phyloP scores from a whole-genome alignment of 108 stramenopile species.

The Skeletonema tropicum region DNA sequence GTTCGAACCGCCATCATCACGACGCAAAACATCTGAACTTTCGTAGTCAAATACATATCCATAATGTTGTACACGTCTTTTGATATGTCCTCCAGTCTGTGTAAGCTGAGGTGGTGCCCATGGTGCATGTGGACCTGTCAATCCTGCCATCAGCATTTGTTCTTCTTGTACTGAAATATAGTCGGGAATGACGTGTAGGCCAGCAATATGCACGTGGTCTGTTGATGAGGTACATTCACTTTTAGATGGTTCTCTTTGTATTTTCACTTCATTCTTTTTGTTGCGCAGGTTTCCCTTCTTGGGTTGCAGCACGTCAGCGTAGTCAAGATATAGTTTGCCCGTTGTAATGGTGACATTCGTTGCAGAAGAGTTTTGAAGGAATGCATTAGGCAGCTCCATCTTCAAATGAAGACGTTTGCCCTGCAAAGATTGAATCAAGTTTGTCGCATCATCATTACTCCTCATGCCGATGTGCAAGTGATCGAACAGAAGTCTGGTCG shows the following conservation, averaged over 20 bases:
- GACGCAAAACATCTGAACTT: conserved; percentile 82
- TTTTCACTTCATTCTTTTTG: conserved; percentile 25
- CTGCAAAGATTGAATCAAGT: conserved; percentile 58
- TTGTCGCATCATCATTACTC: conserved; percentile 61
- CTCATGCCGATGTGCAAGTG: conserved; percentile 49
- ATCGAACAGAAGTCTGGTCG: conserved; percentile 10
- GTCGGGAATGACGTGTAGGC: conserved; percentile 62
- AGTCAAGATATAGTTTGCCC: conserved; percentile 75
- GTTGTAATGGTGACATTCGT: conserved; percentile 31
- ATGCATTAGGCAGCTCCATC: conserved; percentile 20
- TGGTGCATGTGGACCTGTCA: conserved; percentile 84
- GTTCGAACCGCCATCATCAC: conserved; percentile 32
- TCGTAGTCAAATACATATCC: conserved; percentile 94
- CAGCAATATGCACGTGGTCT: conserved; percentile 63
- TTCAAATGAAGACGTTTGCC: conserved; percentile 43
- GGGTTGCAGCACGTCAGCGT: conserved; percentile 63
- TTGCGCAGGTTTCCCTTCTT: conserved; percentile 18
- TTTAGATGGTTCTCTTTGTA: conserved; percentile 60
- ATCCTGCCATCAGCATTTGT: conserved; percentile 67
- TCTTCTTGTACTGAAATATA: conserved; percentile 69
- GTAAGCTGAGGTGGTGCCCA: conserved; percentile 83
- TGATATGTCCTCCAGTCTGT: conserved; percentile 64
- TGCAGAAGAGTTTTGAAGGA: conserved; percentile 11
- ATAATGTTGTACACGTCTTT: conserved; percentile 86
- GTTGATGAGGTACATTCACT: conserved; percentile 85